Conservation (phyloP, 768 basidiomycete species). For the Suillus placidus region DNA sequence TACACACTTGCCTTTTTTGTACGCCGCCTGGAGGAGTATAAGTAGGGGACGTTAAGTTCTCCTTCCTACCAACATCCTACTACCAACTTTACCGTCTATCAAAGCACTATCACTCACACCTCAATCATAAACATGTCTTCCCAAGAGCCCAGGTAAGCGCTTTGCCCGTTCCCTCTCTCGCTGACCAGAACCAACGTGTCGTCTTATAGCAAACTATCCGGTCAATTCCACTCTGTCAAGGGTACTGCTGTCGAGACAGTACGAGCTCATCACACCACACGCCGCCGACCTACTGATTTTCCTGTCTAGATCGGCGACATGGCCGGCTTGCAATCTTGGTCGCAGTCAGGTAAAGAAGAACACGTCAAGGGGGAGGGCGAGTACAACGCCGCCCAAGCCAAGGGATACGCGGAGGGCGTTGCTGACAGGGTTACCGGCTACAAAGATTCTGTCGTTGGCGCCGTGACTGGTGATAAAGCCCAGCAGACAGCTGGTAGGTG, state of each 20-base stretch:
- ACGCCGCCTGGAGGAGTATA: conserved; percentile 26
- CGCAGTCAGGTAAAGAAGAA: conserved; percentile 50
- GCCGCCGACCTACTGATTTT: background rate
- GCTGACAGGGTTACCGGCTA: conserved; percentile 50
- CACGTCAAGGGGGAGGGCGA: conserved; percentile 51
- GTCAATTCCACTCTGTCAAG: conserved; percentile 41
- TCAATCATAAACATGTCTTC: conserved; percentile 17
- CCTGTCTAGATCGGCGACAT: conserved; percentile 41
- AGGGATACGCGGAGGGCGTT: conserved; percentile 54
- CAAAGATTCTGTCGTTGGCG: conserved; percentile 56
- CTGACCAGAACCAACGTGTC: background rate
- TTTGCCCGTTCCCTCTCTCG: background rate
- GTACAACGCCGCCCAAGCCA: conserved; percentile 48
- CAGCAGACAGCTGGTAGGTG: conserved; percentile 51
- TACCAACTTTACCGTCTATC: conserved; percentile 12
- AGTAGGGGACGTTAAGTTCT: conserved; percentile 15
- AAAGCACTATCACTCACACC: background rate
- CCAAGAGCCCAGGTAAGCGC: conserved; percentile 32
- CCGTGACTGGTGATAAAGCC: conserved; percentile 56
- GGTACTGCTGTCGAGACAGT: conserved; percentile 40
- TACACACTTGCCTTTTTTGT: conserved; percentile 35
- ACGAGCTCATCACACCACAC: background rate
- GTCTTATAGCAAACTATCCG: conserved; percentile 34
- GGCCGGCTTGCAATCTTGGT: conserved; percentile 46
- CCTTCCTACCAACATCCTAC: conserved; percentile 8